Base-by-base conservation (phyloP, 371 early-diverging fungal species). In the Apophysomyces elegans region DNA sequence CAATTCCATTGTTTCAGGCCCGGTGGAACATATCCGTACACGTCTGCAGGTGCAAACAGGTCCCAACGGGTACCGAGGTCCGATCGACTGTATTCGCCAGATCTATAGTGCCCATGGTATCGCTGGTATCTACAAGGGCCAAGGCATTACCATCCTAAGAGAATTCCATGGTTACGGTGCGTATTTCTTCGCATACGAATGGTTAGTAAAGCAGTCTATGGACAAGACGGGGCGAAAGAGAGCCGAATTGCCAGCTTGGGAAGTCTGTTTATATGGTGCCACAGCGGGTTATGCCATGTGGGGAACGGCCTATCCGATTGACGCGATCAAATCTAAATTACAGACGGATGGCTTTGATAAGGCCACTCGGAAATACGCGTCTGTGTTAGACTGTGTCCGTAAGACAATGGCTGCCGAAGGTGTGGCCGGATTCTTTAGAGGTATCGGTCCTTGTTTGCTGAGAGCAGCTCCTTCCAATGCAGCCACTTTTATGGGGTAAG, bases 401-500 rank as follows among this genome's bases (percentile, higher is more conserved):
- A 84, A 90, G 70, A 90, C 84, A 1, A 69, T 89, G 66, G 79
- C 77, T 35, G 81, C 74, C 59, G 92, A 92, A 68, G 94, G 95
- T 5, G 67, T 80, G 32, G 79, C 77, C 21, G 94, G 94, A 1
- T 90, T 95, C 83, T 95, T 92, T 83, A 86, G 86, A 68, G 96
- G 95, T 37, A 83, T 95, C 65, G 86, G 89, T 0, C 91, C 95
- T n/a, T 92, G 95, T 62, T 82, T 96, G 61, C 80, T 93, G 59
- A 84, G 96, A 65, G 95, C 96, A 35, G 95, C 94, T 37, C 96
- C 96, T 14, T 93, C 90, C 59, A 94, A 93, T 62, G 95, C 94
- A 4, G 91, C 87, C 18, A 93, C 93, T 26, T 94, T 94, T 79
- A 75, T 89, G 56, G 90, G 84, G 78, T 80, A 74, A 70, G 71